A percentile compares a stretch with the other conserved stretches of the same genome.
These are phyloP conservation scores for Phoma sp. DNA, from an alignment of 2,329 filamentous ascomycete genomes.

Conservation along the genomic window DNA sequence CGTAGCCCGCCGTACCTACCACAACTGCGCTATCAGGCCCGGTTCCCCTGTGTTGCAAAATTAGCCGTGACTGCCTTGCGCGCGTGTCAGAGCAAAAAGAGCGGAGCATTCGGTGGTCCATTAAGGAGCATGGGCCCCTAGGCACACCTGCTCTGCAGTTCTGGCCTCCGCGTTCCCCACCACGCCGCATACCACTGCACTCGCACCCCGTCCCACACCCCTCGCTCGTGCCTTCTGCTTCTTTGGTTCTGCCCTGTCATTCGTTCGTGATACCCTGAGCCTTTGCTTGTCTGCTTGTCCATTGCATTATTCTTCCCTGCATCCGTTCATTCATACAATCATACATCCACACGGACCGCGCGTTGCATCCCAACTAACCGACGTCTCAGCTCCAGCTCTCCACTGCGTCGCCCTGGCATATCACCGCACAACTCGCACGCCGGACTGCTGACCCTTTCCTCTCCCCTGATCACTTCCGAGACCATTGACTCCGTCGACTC, in stretches of 20 bases:
- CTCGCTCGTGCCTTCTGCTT: neutral
- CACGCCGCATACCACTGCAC: conserved; percentile 21
- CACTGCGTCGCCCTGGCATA: conserved; percentile 46
- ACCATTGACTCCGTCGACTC: conserved; percentile 43
- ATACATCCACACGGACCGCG: conserved; percentile 5
- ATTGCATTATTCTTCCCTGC: neutral
- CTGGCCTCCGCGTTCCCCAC: conserved; percentile 32
- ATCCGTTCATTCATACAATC: conserved; percentile 10
- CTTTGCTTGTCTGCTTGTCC: neutral
- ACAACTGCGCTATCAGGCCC: neutral
- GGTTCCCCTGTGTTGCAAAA: conserved; percentile 10
- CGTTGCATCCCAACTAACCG: conserved; percentile 33
- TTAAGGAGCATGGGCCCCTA: conserved; percentile 28
- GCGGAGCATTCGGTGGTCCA: neutral
- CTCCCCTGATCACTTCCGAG: conserved; percentile 52
- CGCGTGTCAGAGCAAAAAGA: conserved; percentile 4
- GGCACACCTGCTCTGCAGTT: conserved; percentile 16
- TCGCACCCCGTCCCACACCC: conserved; percentile 19
- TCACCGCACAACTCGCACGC: conserved; percentile 57
- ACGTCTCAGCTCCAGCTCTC: conserved; percentile 38
- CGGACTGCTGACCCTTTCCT: conserved; percentile 57
- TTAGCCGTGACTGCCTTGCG: conserved; percentile 2
- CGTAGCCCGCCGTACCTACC: conserved; percentile 7
- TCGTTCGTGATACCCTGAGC: conserved; percentile 10
- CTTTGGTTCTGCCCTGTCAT: neutral